These are phyloP conservation scores for Dioscorea cayenensis DNA, from an alignment of 116 monocot species.

Conservation along the genomic window DNA sequence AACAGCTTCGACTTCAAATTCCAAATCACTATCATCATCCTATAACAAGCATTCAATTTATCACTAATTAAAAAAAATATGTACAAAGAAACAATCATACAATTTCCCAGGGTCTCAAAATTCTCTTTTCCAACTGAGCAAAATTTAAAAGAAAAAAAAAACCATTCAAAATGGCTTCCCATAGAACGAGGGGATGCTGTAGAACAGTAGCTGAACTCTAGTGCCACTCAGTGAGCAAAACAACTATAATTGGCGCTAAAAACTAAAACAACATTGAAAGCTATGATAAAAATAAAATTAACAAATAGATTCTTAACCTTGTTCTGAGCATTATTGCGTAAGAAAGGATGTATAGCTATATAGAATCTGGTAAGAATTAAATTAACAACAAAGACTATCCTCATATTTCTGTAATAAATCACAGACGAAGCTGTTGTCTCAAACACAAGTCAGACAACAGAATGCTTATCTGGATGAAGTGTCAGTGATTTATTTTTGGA, in stretches of 20 bases:
- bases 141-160: too few species aligned
- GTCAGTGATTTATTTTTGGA: background rate
- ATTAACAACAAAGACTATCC: background rate
- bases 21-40: conserved; percentile 93
- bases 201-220: background rate
- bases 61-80: background rate
- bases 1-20: conserved; percentile 62
- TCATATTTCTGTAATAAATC: background rate
- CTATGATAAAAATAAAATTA: background rate
- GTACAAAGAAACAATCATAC: background rate
- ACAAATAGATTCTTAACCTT: background rate
- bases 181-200: background rate
- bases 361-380: background rate
- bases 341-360: background rate
- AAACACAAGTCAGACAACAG: background rate
- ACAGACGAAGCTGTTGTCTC: background rate
- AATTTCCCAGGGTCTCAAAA: too few species aligned
- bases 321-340: background rate
- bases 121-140: too few species aligned
- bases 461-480: background rate
- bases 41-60: conserved; percentile 14
- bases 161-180: background rate
- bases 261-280: background rate
- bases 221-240: background rate
- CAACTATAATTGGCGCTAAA: background rate